phyloP scores from a whole-genome alignment of 139 green algal genomes.

The Zygnema circumcarinatum region DNA sequence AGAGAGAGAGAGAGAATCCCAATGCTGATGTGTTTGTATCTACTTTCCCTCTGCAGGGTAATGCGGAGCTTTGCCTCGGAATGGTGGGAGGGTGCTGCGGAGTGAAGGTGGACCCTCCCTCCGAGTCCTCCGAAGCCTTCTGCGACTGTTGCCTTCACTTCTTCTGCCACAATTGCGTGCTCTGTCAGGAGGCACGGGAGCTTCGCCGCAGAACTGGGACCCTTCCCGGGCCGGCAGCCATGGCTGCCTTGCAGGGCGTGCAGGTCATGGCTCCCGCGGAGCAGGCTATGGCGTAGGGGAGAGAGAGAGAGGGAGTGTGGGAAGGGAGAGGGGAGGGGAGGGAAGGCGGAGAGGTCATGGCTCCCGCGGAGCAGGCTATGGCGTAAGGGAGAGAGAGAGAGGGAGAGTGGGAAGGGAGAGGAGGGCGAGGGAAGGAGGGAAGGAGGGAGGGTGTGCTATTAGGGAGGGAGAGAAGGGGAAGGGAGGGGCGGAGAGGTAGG shows the following conservation, averaged over 20 bases:
- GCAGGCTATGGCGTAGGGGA: neutral
- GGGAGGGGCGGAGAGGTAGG: too few species aligned
- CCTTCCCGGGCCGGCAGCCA: neutral
- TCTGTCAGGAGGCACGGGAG: slow-evolving; percentile 45
- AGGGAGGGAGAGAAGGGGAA: too few species aligned
- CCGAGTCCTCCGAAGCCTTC: neutral
- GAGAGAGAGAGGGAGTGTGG: too few species aligned
- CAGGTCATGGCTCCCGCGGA: neutral
- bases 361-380: neutral
- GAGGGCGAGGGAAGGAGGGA: too few species aligned
- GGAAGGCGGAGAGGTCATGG: neutral
- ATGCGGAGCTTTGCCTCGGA: neutral
- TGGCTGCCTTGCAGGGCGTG: neutral
- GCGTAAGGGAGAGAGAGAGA: too few species aligned
- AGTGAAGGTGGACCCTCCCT: neutral
- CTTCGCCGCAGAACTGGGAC: neutral
- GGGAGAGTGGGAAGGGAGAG: too few species aligned
- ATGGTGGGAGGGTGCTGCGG: neutral
- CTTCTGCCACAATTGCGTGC: slow-evolving; percentile 24
- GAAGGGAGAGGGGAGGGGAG: too few species aligned
- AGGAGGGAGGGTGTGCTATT: neutral
- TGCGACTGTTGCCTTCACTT: slow-evolving; percentile 21
- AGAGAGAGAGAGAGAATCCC: neutral
- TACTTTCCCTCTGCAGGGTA: neutral
- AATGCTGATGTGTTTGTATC: neutral